phyloP scores from a whole-genome alignment of 1,284 basidiomycete genomes.

The Rhodofomes roseus region DNA sequence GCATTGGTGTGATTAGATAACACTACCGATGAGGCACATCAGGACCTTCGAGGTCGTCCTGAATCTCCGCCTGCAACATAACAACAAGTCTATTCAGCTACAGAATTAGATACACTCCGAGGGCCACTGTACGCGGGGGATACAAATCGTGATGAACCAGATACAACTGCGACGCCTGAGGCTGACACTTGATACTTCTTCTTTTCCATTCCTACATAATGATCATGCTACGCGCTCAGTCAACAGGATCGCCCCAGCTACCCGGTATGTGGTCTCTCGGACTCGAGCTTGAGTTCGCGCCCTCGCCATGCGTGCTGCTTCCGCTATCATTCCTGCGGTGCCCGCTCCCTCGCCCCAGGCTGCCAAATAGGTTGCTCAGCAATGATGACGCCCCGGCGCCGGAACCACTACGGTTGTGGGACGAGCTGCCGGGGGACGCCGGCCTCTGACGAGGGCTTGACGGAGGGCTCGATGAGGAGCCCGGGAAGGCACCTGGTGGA shows the following conservation, averaged over 20 bases:
- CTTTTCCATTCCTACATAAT: not conserved
- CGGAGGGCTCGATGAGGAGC: not conserved
- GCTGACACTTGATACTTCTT: not conserved
- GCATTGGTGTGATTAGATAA: too few species aligned
- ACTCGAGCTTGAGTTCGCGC: not conserved
- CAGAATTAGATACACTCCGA: not conserved
- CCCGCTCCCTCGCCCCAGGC: slow-evolving; percentile 6
- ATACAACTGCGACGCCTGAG: not conserved
- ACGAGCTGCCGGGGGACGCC: not conserved
- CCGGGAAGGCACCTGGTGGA: not conserved
- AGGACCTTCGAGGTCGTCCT: too few species aligned
- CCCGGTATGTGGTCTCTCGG: slow-evolving; percentile 12
- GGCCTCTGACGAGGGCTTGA: slow-evolving; percentile 1
- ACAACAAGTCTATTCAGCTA: not conserved
- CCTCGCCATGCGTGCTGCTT: not conserved
- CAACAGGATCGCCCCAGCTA: slow-evolving; percentile 20
- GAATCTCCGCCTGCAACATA: not conserved
- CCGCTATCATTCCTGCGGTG: not conserved
- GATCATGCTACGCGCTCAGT: too few species aligned
- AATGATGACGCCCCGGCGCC: slow-evolving; percentile 2
- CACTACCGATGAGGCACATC: too few species aligned
- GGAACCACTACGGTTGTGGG: not conserved
- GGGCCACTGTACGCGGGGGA: not conserved
- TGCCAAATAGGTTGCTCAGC: slow-evolving; percentile 16
- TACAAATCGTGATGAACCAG: not conserved